These are phyloP conservation scores for Saussurea involucrata DNA, from an alignment of 129 eudicot genomes.

Conservation along the genomic window DNA sequence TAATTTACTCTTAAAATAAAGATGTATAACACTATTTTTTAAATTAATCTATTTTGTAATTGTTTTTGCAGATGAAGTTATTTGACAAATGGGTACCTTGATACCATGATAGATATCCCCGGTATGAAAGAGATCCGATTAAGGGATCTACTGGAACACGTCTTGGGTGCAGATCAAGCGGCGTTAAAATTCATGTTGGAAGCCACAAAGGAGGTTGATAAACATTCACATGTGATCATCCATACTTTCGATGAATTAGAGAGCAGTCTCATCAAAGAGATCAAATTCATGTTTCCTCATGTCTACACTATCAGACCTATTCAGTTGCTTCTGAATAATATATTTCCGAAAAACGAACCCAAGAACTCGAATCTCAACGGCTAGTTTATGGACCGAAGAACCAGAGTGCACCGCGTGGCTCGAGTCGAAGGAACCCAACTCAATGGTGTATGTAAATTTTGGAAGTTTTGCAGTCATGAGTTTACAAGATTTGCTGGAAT, in stretches of 20 bases:
- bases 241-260: slow-evolving; percentile 62
- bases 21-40: background rate
- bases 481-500: slow-evolving; percentile 12
- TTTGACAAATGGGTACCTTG: slow-evolving; percentile 47
- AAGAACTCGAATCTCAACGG: background rate
- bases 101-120: slow-evolving; percentile 38
- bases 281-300: slow-evolving; percentile 21
- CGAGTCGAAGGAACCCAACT: slow-evolving; percentile 22
- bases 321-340: slow-evolving; percentile 29
- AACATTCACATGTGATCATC: slow-evolving; percentile 37
- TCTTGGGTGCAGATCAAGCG: slow-evolving; percentile 36
- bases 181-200: slow-evolving; percentile 24
- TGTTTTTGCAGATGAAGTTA: slow-evolving; percentile 39
- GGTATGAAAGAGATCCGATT: slow-evolving; percentile 46
- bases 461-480: slow-evolving; percentile 34
- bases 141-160: slow-evolving; percentile 51
- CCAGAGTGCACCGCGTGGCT: slow-evolving; percentile 34
- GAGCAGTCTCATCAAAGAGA: slow-evolving; percentile 16
- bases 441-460: slow-evolving; percentile 36
- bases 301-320: slow-evolving; percentile 55
- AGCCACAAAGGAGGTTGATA: slow-evolving; percentile 11
- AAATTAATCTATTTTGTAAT: background rate
- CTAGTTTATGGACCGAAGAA: slow-evolving; percentile 40
- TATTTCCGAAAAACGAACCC: slow-evolving; percentile 15
- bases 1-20: too few relatives aligned